Conservation (phyloP, 192 early-diverging fungal species). For the Haplosporangium gracile region DNA sequence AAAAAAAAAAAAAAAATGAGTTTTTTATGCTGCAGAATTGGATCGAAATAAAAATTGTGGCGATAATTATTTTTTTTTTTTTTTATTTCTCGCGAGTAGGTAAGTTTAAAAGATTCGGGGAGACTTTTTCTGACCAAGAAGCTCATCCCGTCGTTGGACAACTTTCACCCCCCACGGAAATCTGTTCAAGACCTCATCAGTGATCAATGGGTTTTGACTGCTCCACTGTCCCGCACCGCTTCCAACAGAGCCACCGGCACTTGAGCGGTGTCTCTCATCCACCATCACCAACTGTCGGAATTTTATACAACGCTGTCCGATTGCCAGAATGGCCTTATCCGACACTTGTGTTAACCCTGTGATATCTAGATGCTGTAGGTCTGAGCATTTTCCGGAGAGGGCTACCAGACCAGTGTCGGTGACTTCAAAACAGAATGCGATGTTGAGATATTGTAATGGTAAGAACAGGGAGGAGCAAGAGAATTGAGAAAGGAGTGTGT, state of each 20-base stretch:
- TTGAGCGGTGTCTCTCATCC: conserved; percentile 11
- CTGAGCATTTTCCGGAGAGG: background rate
- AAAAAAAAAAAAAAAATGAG: too few relatives aligned
- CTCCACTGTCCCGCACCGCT: background rate
- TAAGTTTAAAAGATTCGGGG: conserved; percentile 10
- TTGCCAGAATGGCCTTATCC: conserved; percentile 16
- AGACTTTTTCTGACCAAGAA: conserved; percentile 14
- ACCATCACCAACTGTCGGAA: conserved; percentile 28
- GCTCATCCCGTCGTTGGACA: background rate
- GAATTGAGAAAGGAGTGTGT: conserved; percentile 5
- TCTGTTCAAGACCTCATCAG: conserved; percentile 1
- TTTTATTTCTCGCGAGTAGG: background rate
- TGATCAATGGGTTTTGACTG: background rate
- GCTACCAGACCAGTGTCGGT: conserved; percentile 17
- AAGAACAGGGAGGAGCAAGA: background rate
- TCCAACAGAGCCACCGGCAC: background rate
- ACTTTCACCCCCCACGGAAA: conserved; percentile 14
- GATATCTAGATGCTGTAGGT: conserved; percentile 29
- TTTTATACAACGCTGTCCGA: background rate
- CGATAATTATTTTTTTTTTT: background rate
- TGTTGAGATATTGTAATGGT: background rate
- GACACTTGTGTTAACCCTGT: conserved; percentile 11
- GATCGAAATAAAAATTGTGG: background rate
- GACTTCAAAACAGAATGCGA: conserved; percentile 21
- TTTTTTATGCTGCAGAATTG: background rate